Conservation (phyloP, 305 asterid species). For the Ajuga reptans region DNA sequence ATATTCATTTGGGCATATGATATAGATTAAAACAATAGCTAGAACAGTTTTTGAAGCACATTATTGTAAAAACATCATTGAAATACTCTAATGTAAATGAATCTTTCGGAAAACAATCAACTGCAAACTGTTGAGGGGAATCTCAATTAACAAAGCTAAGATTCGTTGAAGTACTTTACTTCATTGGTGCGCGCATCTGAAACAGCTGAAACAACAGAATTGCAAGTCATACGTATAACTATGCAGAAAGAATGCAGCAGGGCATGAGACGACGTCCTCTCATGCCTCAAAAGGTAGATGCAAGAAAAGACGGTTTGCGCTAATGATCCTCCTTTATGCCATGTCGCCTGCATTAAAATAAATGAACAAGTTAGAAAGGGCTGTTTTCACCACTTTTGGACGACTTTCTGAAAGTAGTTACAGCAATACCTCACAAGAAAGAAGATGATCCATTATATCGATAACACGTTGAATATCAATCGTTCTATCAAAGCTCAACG, state of each 20-base stretch:
- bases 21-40: constrained; percentile 34
- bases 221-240: constrained; percentile 73
- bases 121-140: neutral
- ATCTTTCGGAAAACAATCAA: neutral
- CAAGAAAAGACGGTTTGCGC: constrained; percentile 91
- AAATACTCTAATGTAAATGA: neutral
- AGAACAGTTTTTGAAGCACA: neutral
- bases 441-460: constrained; percentile 92
- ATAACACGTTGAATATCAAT: constrained; percentile 54
- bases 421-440: constrained; percentile 75
- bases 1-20: constrained; percentile 39
- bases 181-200: constrained; percentile 90
- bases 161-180: constrained; percentile 71
- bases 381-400: constrained; percentile 6
- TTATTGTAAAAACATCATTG: neutral
- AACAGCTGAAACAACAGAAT: constrained; percentile 77
- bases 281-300: constrained; percentile 87
- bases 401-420: constrained; percentile 2
- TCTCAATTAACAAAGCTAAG: constrained; percentile 25
- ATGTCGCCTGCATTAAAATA: constrained; percentile 67
- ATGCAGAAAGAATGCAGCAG: constrained; percentile 81
- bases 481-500: constrained; percentile 78
- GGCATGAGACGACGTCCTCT: constrained; percentile 71
- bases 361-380: constrained; percentile 20
- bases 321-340: constrained; percentile 95